Percentiles rank a stretch among this genome's conserved stretches.
Evolutionary conservation across 2,329 filamentous ascomycete species (phyloP).

Genomic region (Verticillium nubilum): DNA sequence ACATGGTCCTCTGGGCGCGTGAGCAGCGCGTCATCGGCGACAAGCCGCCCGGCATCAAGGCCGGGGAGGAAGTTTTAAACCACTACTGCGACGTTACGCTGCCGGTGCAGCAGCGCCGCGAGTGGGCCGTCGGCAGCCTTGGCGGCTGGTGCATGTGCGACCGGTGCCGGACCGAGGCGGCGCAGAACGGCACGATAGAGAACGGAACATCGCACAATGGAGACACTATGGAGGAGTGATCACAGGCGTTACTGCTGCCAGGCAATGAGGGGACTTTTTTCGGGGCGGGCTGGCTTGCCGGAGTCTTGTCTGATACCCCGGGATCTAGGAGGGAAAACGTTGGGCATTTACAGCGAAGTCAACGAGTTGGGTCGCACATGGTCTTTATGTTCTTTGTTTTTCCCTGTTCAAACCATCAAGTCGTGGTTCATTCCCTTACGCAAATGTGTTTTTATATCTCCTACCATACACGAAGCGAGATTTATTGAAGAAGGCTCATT

Average conservation of each 20-base stretch:
- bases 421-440: background rate
- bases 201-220: background rate
- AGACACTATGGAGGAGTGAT: background rate
- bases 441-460: background rate
- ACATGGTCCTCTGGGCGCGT: constrained; percentile 65
- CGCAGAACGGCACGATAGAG: constrained; percentile 3
- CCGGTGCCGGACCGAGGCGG: constrained; percentile 70
- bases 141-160: constrained; percentile 86
- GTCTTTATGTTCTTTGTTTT: background rate
- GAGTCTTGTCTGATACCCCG: background rate
- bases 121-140: constrained; percentile 83
- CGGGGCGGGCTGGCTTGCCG: background rate
- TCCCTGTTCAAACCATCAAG: background rate
- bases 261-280: background rate
- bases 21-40: constrained; percentile 49
- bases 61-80: constrained; percentile 81
- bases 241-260: background rate
- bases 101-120: constrained; percentile 72
- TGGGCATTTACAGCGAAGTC: background rate
- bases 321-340: background rate
- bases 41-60: constrained; percentile 56
- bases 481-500: background rate
- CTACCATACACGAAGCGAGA: background rate
- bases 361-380: background rate
- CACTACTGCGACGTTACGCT: constrained; percentile 90